Evolutionary conservation across 208 protist species (phyloP), one percentile per base, ranked within the genome.

Genomic region (Trichomonas vaginalis): DNA sequence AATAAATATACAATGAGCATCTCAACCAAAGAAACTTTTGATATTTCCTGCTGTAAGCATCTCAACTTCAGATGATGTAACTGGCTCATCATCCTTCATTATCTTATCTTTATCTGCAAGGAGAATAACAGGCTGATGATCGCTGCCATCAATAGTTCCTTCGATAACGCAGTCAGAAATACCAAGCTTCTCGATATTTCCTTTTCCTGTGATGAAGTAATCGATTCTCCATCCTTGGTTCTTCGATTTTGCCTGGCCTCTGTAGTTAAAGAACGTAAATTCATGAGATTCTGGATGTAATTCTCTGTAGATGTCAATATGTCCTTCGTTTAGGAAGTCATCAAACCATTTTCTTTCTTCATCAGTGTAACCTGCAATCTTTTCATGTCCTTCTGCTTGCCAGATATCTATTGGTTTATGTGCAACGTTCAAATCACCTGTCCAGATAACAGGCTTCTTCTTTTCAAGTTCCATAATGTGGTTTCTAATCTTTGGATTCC

Each of bases 391-490:
- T 80, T 79, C 51, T 9, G 92, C 27, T 80, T 32, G 37, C 32
- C 40, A 95, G n/a, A 95, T 79, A 80, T 95, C 92, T 17, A 95
- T 80, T 42, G 37, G 40, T 32, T 82, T n/a, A 46, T 80, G 47
- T 79, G 92, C 92, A 35, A 95, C 92, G 61, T 95, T 95, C 35
- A 95, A 46, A 80, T 95, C 92, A 42, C 92, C 92, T 51, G 92
- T 95, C 92, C 92, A 95, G 32, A 95, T 95, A 0, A 95, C 92
- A n/a, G 49, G 46, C 27, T 95, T 95, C 40, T 82, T 80, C 46
- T 61, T 79, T 12, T 40, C 61, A 3, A 95, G 42, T 21, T 70
- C 35, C 82, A 47, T 0, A 10, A 95, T 80, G 47, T 80, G 40
- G 4, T 45, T 95, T 47, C 48, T 49, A 0, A 95, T 95, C 37